Conservation (phyloP, 148 eudicot species). For the Arbutus unedo region DNA sequence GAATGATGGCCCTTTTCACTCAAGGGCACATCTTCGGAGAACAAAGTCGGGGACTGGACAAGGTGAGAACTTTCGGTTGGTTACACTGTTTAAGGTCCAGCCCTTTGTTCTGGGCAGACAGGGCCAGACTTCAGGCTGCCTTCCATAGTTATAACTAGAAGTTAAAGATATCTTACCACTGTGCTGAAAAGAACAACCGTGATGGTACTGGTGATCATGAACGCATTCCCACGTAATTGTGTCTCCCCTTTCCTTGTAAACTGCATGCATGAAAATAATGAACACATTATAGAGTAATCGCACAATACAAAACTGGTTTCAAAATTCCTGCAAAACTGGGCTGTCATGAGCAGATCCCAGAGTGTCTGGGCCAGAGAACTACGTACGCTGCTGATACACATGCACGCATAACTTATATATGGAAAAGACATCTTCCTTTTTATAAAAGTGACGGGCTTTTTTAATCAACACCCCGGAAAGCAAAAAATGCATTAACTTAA, state of each 20-base stretch:
- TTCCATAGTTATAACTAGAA: background rate
- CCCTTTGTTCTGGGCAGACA: background rate
- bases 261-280: conserved; percentile 34
- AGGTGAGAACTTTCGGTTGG: too few relatives aligned
- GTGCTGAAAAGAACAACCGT: conserved; percentile 82
- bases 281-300: background rate
- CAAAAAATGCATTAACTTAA: background rate
- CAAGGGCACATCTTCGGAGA: too few relatives aligned
- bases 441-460: background rate
- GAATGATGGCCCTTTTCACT: too few relatives aligned
- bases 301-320: conserved; percentile 1
- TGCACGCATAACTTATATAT: background rate
- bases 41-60: too few relatives aligned
- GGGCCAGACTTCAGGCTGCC: background rate
- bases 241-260: conserved; percentile 62
- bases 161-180: conserved; percentile 39
- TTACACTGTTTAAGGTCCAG: background rate
- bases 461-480: background rate
- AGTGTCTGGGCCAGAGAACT: background rate
- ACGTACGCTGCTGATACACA: background rate
- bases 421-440: background rate
- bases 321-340: background rate
- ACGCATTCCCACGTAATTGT: conserved; percentile 52
- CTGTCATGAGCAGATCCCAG: background rate
- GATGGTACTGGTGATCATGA: conserved; percentile 84